Conservation (phyloP, 129 eudicot genomes). For the Helichrysum umbraculigerum region DNA sequence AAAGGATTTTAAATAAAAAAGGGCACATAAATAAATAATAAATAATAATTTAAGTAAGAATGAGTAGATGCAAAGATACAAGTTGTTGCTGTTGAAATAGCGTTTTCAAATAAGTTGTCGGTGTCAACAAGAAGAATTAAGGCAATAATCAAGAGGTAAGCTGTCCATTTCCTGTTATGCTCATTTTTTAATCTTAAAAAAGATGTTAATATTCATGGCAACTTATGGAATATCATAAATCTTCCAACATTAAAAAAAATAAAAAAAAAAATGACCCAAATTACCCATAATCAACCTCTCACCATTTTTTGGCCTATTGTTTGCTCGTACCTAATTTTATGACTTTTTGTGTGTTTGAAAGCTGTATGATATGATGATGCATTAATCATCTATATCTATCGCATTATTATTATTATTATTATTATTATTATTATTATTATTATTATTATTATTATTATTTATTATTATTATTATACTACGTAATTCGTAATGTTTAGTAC, state of each 20-base stretch:
- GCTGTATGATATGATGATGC: not conserved
- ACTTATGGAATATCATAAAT: not conserved
- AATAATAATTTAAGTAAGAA: not conserved
- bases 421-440: no score
- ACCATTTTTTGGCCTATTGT: not conserved
- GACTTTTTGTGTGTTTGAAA: not conserved
- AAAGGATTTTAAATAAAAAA: not conserved
- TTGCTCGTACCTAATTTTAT: not conserved
- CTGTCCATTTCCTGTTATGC: constrained; percentile 26
- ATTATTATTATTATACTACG: no score
- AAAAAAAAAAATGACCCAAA: no score
- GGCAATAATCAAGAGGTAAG: constrained; percentile 35
- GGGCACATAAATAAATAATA: not conserved
- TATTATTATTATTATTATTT: no score
- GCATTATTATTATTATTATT: not conserved
- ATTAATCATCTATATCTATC: not conserved
- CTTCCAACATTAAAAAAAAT: no score
- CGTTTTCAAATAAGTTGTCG: constrained; percentile 34
- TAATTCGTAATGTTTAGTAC: no score
- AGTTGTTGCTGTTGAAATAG: constrained; percentile 34
- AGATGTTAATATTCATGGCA: not conserved
- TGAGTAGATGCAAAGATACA: constrained; percentile 27
- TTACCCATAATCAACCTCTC: not conserved
- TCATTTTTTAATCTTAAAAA: not conserved
- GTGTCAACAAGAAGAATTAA: constrained; percentile 35